Conservation (phyloP, 441 rosid genomes). For the Populus hybrid region DNA sequence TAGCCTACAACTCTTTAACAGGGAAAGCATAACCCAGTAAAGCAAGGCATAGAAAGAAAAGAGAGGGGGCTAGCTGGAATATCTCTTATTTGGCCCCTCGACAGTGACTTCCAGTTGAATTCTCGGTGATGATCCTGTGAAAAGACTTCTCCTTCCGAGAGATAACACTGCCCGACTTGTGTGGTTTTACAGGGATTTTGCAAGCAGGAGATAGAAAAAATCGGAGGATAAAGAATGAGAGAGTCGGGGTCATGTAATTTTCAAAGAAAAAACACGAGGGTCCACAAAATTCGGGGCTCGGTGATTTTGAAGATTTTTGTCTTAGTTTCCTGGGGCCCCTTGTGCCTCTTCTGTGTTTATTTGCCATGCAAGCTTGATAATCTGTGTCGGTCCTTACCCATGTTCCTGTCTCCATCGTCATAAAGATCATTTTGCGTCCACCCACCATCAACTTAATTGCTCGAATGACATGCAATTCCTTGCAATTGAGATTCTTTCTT, state of each 20-base stretch:
- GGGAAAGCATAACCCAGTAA: neutral
- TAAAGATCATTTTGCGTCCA: neutral
- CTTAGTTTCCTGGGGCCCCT: neutral
- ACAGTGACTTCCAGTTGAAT: neutral
- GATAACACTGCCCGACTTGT: neutral
- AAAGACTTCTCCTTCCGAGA: neutral
- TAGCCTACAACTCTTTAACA: neutral
- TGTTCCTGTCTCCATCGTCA: neutral
- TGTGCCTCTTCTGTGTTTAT: neutral
- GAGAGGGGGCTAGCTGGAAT: neutral
- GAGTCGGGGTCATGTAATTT: neutral
- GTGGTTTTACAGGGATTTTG: neutral
- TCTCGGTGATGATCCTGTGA: neutral
- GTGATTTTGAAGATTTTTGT: neutral
- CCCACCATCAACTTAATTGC: neutral
- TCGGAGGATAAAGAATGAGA: neutral
- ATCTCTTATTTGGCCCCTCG: constrained; percentile 1
- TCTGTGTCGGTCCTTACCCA: neutral
- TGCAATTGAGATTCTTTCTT: neutral
- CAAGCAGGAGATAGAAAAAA: neutral
- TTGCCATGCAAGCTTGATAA: neutral
- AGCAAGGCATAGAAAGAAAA: neutral
- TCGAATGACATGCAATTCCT: neutral
- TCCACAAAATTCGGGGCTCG: neutral
- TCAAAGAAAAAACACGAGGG: neutral